phyloP scores from a whole-genome alignment of 2,329 filamentous ascomycete genomes.

The Akanthomyces muscarius region DNA sequence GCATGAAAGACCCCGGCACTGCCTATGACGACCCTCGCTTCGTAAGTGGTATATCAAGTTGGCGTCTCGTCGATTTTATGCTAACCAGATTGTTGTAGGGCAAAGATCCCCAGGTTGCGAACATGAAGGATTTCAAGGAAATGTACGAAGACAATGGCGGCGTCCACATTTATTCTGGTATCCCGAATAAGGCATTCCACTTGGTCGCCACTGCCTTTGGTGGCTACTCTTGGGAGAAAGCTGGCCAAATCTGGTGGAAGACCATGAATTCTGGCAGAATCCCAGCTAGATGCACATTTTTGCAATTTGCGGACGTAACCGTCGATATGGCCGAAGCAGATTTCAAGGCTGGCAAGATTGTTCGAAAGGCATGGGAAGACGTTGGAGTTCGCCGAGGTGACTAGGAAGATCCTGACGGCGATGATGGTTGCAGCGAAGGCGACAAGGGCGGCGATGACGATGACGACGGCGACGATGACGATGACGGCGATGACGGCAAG shows the following conservation, averaged over 20 bases:
- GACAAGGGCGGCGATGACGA: neutral
- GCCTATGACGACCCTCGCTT: slow-evolving; percentile 51
- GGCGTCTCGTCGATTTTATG: neutral
- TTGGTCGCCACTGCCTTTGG: slow-evolving; percentile 44
- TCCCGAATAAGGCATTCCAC: slow-evolving; percentile 56
- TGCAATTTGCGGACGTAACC: slow-evolving; percentile 47
- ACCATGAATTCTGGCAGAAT: slow-evolving; percentile 42
- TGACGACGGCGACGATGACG: neutral
- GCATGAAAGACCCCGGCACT: slow-evolving; percentile 51
- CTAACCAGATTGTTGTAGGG: slow-evolving; percentile 31
- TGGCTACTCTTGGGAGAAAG: slow-evolving; percentile 52
- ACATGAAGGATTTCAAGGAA: slow-evolving; percentile 41
- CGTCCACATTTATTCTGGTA: slow-evolving; percentile 53
- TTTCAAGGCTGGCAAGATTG: slow-evolving; percentile 40
- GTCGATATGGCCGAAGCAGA: slow-evolving; percentile 41
- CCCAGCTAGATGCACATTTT: slow-evolving; percentile 39
- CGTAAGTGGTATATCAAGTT: slow-evolving; percentile 27
- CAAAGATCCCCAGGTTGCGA: slow-evolving; percentile 49
- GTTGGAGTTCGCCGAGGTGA: slow-evolving; percentile 38
- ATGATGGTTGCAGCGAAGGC: neutral
- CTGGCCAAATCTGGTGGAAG: slow-evolving; percentile 51
- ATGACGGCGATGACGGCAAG: neutral
- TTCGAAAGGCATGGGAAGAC: slow-evolving; percentile 45
- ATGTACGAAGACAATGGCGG: slow-evolving; percentile 47
- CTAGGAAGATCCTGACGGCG: slow-evolving; percentile 14